These are phyloP conservation scores for Eremothecium gossypii DNA, from an alignment of 1,139 yeast species.

Conservation along the genomic window DNA sequence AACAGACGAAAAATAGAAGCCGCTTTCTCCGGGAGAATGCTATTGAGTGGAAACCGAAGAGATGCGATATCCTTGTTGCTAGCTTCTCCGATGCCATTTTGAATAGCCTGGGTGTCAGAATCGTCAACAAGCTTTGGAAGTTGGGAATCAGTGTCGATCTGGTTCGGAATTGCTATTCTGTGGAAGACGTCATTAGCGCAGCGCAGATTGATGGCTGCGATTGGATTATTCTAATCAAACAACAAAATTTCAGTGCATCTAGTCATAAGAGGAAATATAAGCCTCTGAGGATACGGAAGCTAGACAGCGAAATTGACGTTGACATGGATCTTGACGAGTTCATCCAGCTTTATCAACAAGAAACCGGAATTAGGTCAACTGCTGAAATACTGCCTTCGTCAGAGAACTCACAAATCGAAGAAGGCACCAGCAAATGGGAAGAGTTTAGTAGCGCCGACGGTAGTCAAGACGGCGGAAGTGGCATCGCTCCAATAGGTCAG, in stretches of 20 bases:
- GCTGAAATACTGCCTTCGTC: slow-evolving; percentile 13
- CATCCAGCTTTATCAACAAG: slow-evolving; percentile 41
- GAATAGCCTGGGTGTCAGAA: slow-evolving; percentile 51
- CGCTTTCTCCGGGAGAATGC: slow-evolving; percentile 31
- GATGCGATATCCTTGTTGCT: slow-evolving; percentile 77
- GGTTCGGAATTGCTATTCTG: slow-evolving; percentile 38
- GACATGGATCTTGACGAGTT: slow-evolving; percentile 69
- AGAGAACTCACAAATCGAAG: slow-evolving; percentile 18
- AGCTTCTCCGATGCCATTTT: slow-evolving; percentile 45
- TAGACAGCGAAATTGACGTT: slow-evolving; percentile 49
- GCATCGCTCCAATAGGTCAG: slow-evolving; percentile 15
- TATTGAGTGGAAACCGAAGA: slow-evolving; percentile 38
- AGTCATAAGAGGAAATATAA: slow-evolving; percentile 47
- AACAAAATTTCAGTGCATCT: slow-evolving; percentile 33
- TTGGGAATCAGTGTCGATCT: slow-evolving; percentile 65
- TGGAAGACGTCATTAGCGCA: slow-evolving; percentile 60
- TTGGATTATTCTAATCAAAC: slow-evolving; percentile 70
- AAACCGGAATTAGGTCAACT: slow-evolving; percentile 11
- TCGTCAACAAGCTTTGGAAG: slow-evolving; percentile 61
- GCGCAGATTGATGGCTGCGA: slow-evolving; percentile 65
- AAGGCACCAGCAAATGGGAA: slow-evolving; percentile 22
- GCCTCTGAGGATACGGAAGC: slow-evolving; percentile 62
- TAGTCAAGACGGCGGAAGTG: slow-evolving; percentile 26
- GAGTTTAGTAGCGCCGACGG: slow-evolving; percentile 25
- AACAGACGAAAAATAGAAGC: slow-evolving; percentile 31